phyloP scores from a whole-genome alignment of 2,329 filamentous ascomycete species.

The Penicillium janthinellum region DNA sequence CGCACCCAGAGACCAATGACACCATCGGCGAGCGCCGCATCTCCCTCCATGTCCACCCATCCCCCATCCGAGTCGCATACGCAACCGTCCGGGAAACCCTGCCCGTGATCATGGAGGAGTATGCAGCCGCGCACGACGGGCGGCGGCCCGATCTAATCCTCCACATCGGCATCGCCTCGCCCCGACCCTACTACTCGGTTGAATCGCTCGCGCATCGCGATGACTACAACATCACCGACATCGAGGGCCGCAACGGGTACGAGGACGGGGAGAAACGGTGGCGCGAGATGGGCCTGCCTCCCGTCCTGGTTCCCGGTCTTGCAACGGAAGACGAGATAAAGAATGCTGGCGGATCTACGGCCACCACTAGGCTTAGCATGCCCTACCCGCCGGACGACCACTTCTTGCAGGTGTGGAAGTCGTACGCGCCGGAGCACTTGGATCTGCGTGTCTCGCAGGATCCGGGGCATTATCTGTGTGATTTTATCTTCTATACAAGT shows the following conservation, averaged over 20 bases:
- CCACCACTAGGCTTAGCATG: conserved; percentile 6
- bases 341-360: background rate
- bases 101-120: conserved; percentile 61
- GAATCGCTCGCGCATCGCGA: conserved; percentile 72
- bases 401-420: conserved; percentile 40
- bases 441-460: conserved; percentile 65
- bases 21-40: conserved; percentile 34
- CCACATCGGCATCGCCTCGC: conserved; percentile 78
- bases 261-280: conserved; percentile 54
- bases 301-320: conserved; percentile 57
- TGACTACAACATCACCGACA: conserved; percentile 70
- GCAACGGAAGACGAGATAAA: conserved; percentile 6
- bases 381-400: conserved; percentile 37
- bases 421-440: conserved; percentile 31
- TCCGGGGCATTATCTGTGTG: conserved; percentile 73
- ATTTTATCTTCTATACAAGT: conserved; percentile 75
- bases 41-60: conserved; percentile 57
- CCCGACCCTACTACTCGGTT: conserved; percentile 65
- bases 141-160: conserved; percentile 65
- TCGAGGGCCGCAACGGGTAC: conserved; percentile 58
- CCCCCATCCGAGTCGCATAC: conserved; percentile 72
- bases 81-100: conserved; percentile 63
- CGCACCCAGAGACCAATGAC: conserved; percentile 35
- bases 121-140: conserved; percentile 42
- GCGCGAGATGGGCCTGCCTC: conserved; percentile 52